Conservation (phyloP, 495 filamentous ascomycete genomes). For the Daldinia childiae region DNA sequence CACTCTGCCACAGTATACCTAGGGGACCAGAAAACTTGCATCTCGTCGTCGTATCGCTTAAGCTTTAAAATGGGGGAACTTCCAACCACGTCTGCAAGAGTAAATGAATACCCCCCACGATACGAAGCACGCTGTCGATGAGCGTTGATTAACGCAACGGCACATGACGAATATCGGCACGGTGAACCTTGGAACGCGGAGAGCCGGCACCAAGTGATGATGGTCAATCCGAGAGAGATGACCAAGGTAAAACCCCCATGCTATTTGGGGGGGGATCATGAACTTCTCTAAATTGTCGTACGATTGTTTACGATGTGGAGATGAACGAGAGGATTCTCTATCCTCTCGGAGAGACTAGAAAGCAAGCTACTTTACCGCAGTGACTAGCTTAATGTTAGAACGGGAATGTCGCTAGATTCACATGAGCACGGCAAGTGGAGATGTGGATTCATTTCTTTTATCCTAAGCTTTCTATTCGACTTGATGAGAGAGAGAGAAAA, state of each 20-base stretch:
- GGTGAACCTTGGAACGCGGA: slow-evolving; percentile 34
- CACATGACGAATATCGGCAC: slow-evolving; percentile 37
- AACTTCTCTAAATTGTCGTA: slow-evolving; percentile 62
- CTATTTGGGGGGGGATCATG: slow-evolving; percentile 29
- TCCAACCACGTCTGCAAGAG: slow-evolving; percentile 30
- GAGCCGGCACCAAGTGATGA: slow-evolving; percentile 33
- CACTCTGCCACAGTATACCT: slow-evolving; percentile 12
- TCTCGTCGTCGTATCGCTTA: slow-evolving; percentile 41
- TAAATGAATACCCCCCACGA: slow-evolving; percentile 42
- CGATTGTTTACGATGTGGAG: slow-evolving; percentile 81
- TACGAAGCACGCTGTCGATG: slow-evolving; percentile 27
- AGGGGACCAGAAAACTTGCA: slow-evolving; percentile 25
- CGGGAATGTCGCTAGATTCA: slow-evolving; percentile 36
- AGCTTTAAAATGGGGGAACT: slow-evolving; percentile 33
- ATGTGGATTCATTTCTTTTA: slow-evolving; percentile 10
- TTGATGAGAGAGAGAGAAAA: slow-evolving; percentile 2
- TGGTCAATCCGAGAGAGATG: slow-evolving; percentile 29
- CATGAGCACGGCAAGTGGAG: slow-evolving; percentile 41
- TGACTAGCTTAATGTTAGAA: slow-evolving; percentile 34
- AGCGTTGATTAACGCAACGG: slow-evolving; percentile 38
- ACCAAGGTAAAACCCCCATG: slow-evolving; percentile 37
- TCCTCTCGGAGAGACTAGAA: slow-evolving; percentile 34
- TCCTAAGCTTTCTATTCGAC: slow-evolving; percentile 13
- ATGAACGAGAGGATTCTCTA: slow-evolving; percentile 58
- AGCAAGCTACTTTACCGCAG: slow-evolving; percentile 33